A percentile compares a stretch with the other conserved stretches of the same genome.
These are phyloP conservation scores for Diaporthe capsici DNA, from an alignment of 2,329 filamentous ascomycete genomes.

Conservation along the genomic window DNA sequence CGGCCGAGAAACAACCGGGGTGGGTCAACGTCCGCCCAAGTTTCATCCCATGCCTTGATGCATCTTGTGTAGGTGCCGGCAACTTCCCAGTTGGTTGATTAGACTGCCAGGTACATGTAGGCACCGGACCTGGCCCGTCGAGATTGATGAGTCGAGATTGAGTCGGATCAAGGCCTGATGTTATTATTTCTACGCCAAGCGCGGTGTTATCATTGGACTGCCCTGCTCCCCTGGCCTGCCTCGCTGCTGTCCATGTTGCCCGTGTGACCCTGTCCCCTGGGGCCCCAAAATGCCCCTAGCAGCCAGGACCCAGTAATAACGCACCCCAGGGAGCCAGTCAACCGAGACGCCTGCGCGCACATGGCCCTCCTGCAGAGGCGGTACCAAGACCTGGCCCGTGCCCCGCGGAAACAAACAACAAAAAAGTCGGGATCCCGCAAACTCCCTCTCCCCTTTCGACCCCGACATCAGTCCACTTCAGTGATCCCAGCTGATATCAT, in stretches of 20 bases:
- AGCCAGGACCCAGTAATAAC: conserved; percentile 5
- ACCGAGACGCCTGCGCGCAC: conserved; percentile 15
- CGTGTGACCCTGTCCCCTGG: conserved; percentile 14
- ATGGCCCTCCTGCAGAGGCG: conserved; percentile 17
- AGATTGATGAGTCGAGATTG: conserved; percentile 14
- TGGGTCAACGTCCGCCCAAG: neutral
- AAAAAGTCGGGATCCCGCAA: conserved; percentile 34
- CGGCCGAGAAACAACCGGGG: conserved; percentile 25
- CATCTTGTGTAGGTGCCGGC: conserved; percentile 17
- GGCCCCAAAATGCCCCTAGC: conserved; percentile 3
- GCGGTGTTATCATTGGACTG: conserved; percentile 22
- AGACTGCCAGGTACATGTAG: neutral
- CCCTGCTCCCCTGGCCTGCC: conserved; percentile 1
- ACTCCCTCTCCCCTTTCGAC: conserved; percentile 33
- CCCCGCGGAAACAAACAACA: conserved; percentile 37
- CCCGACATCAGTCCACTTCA: conserved; percentile 31
- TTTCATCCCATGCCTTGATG: conserved; percentile 31
- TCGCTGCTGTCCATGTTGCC: conserved; percentile 2
- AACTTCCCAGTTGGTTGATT: conserved; percentile 14
- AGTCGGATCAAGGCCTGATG: conserved; percentile 6
- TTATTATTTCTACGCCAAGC: conserved; percentile 28
- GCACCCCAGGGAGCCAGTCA: conserved; percentile 24
- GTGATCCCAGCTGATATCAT: conserved; percentile 35
- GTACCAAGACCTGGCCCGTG: conserved; percentile 27
- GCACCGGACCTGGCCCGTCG: neutral